Evolutionary conservation across 495 filamentous ascomycete species (phyloP).

Genomic region (Cercophora sp.): DNA sequence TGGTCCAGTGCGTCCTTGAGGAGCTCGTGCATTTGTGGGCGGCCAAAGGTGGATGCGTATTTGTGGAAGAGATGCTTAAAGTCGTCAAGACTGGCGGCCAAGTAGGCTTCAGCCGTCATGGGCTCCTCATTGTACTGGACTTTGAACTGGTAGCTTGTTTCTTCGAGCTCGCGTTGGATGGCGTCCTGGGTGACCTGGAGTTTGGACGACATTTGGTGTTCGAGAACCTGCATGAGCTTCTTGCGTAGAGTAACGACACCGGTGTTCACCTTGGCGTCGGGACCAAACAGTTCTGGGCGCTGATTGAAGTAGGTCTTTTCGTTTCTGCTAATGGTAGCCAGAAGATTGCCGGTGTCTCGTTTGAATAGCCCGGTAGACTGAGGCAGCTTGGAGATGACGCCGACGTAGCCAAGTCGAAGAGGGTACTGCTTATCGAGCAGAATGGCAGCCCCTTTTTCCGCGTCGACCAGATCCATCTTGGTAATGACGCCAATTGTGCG

Average conservation of each 20-base stretch:
- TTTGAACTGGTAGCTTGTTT: constrained; percentile 98
- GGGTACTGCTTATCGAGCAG: constrained; percentile 89
- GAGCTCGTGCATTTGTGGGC: constrained; percentile 81
- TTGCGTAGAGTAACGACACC: constrained; percentile 84
- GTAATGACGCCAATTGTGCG: constrained; percentile 97
- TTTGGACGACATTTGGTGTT: constrained; percentile 93
- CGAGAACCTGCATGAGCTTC: constrained; percentile 94
- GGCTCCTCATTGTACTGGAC: constrained; percentile 98
- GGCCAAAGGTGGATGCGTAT: constrained; percentile 84
- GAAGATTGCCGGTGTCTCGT: constrained; percentile 76
- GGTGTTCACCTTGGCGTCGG: constrained; percentile 64
- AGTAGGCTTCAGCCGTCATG: constrained; percentile 89
- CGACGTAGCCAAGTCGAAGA: constrained; percentile 92
- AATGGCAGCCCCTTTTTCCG: constrained; percentile 70
- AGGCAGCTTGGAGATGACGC: constrained; percentile 80
- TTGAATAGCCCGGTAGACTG: constrained; percentile 73
- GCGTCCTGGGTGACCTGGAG: constrained; percentile 83
- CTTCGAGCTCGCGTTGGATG: constrained; percentile 91
- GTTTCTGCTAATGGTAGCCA: constrained; percentile 76
- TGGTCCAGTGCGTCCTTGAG: constrained; percentile 92
- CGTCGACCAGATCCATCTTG: constrained; percentile 97
- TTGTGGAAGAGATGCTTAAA: constrained; percentile 98
- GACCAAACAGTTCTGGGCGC: constrained; percentile 75
- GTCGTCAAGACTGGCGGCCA: constrained; percentile 87
- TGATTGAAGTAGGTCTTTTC: constrained; percentile 84